Base-by-base conservation (phyloP, 306 rosid species). In the Gastrolobium villosum region DNA sequence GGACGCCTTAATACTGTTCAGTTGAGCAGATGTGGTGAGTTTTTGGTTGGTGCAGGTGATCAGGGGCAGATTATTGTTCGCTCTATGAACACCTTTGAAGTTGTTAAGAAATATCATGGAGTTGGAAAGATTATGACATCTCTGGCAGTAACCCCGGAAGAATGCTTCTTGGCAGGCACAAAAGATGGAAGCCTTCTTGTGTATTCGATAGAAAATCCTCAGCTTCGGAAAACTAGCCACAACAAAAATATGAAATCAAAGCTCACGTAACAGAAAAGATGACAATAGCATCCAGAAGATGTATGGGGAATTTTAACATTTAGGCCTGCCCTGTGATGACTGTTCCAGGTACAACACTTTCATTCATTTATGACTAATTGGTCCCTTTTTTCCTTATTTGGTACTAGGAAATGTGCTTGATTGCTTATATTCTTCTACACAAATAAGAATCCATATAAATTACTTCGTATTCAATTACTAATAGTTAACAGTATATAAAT, bases 51-150 rank as follows among this genome's bases (percentile, higher is more conserved):
- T 85, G 97, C 98, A 8, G 97, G 98, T 83, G 99, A 94, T 82
- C 99, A 94, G 65, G 98, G 99, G 84, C 99, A 92, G 87, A 95
- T 95, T 64, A 87, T 90, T 65, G 95, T 95, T 65, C 92, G 92
- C 79, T 95, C 97, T 40, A 95, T 95, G 96, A 85, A 81, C 89
- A 88, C 97, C n/a, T 94, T 95, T 10, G 94, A 95, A 85, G 86
- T 95, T 79, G 83, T 92, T 57, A 89, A 88, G 77, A 91, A 86
- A 72, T 95, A 89, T 77, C 83, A 87, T 13, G 99, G 97, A 56
- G 86, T 89, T 74, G 99, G 98, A 83, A 95, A 89, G 86, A 66
- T 87, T 30, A 86, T 95, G 73, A 90, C 94, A 39, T 95, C 99
- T 78, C 85, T 95, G 77, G 82, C 92, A 2, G 97, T 92, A 52